Conservation (phyloP, 805 yeast genomes). For the Spathaspora arborariae region DNA sequence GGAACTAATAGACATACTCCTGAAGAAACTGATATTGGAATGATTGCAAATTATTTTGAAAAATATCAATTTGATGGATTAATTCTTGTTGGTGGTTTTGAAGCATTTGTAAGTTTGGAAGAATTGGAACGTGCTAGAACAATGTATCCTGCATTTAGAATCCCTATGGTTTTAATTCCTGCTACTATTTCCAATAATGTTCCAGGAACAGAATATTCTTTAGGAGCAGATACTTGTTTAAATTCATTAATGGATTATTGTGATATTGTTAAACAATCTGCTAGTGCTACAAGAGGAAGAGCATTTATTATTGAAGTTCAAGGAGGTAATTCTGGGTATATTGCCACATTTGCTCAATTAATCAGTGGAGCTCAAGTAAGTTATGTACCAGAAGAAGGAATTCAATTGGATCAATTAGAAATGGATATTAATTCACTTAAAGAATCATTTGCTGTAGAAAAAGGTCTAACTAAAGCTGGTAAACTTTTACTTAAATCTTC, state of each 20-base stretch:
- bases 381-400: slow-evolving; percentile 85
- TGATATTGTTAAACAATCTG: slow-evolving; percentile 92
- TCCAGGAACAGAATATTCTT: slow-evolving; percentile 96
- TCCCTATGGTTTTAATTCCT: slow-evolving; percentile 91
- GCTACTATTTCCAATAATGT: slow-evolving; percentile 97
- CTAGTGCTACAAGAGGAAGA: slow-evolving; percentile 89
- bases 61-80: slow-evolving; percentile 85
- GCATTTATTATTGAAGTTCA: slow-evolving; percentile 97
- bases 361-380: slow-evolving; percentile 90
- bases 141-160: slow-evolving; percentile 84
- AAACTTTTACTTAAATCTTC: slow-evolving; percentile 82
- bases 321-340: slow-evolving; percentile 95
- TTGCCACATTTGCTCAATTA: slow-evolving; percentile 81
- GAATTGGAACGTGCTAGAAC: slow-evolving; percentile 75
- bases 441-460: slow-evolving; percentile 65
- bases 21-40: slow-evolving; percentile 71
- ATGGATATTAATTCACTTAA: slow-evolving; percentile 71
- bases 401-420: slow-evolving; percentile 62
- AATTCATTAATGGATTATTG: slow-evolving; percentile 88
- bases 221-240: slow-evolving; percentile 95
- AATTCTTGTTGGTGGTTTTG: slow-evolving; percentile 92
- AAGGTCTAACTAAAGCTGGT: slow-evolving; percentile 80
- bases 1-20: slow-evolving; percentile 95
- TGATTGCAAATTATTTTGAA: slow-evolving; percentile 90
- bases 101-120: slow-evolving; percentile 84